These are phyloP conservation scores for Aspergillus sp. DNA, from an alignment of 2,329 filamentous ascomycete species.

Conservation along the genomic window DNA sequence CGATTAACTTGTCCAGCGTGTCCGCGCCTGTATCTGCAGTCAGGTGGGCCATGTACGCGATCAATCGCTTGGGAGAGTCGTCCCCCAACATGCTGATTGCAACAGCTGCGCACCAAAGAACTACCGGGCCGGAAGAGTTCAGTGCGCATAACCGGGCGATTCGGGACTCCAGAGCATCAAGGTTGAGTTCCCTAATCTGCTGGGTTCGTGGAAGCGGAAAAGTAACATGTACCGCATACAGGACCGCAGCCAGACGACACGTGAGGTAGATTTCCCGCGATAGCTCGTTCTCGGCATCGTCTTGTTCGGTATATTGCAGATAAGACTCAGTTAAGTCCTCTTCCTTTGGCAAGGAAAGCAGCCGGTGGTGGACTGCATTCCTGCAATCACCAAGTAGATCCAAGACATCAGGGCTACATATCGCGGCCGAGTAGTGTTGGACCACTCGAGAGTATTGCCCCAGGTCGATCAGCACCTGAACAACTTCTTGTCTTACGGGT, in stretches of 20 bases:
- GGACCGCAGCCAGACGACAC: conserved; percentile 1
- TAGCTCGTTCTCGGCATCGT: background rate
- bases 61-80: background rate
- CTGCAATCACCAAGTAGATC: conserved; percentile 5
- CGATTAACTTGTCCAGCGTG: background rate
- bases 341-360: conserved; percentile 9
- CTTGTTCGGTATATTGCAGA: background rate
- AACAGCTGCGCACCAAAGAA: conserved; percentile 4
- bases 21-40: background rate
- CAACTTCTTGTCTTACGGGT: conserved; percentile 1
- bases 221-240: conserved; percentile 10
- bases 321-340: background rate
- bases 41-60: background rate
- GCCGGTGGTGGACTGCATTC: conserved; percentile 9
- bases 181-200: background rate
- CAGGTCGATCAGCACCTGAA: conserved; percentile 9
- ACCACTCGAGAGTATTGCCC: conserved; percentile 10
- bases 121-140: background rate
- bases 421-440: background rate
- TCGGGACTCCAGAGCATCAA: background rate
- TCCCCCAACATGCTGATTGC: conserved; percentile 1
- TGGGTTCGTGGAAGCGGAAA: conserved; percentile 3
- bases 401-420: conserved; percentile 1
- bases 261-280: conserved; percentile 9
- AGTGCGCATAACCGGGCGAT: background rate